Evolutionary conservation across 331 rosid species (phyloP).

Genomic region (Rhamnella rubrinervis): DNA sequence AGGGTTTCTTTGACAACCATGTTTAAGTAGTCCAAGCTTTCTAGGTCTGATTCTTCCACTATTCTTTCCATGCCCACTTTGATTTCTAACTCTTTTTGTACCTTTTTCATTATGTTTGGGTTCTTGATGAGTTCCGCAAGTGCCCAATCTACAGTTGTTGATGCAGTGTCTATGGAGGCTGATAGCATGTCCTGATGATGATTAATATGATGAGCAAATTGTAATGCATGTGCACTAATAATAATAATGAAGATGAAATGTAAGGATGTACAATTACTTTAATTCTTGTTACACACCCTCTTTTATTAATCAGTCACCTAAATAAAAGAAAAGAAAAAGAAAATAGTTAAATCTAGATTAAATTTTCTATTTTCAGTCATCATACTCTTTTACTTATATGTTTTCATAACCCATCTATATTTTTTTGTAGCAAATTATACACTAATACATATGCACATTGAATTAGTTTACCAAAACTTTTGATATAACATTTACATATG

Average conservation of each 20-base stretch:
- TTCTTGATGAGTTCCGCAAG: constrained; percentile 20
- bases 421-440: too few relatives aligned
- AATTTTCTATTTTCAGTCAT: too few relatives aligned
- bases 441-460: too few relatives aligned
- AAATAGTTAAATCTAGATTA: too few relatives aligned
- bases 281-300: too few relatives aligned
- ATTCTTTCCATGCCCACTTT: constrained; percentile 25
- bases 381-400: too few relatives aligned
- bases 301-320: too few relatives aligned
- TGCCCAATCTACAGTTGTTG: constrained; percentile 23
- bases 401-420: too few relatives aligned
- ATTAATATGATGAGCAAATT: background rate
- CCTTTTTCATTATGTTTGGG: constrained; percentile 3
- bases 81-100: constrained; percentile 6
- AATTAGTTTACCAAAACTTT: too few relatives aligned
- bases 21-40: constrained; percentile 9
- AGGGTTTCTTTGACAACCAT: constrained; percentile 19
- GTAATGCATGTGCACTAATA: background rate
- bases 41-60: constrained; percentile 28
- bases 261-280: background rate
- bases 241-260: background rate
- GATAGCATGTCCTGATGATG: constrained; percentile 11
- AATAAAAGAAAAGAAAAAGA: too few relatives aligned
- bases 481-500: too few relatives aligned
- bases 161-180: constrained; percentile 22